phyloP scores from a whole-genome alignment of 768 basidiomycete genomes.

The Amanita molliuscula region DNA sequence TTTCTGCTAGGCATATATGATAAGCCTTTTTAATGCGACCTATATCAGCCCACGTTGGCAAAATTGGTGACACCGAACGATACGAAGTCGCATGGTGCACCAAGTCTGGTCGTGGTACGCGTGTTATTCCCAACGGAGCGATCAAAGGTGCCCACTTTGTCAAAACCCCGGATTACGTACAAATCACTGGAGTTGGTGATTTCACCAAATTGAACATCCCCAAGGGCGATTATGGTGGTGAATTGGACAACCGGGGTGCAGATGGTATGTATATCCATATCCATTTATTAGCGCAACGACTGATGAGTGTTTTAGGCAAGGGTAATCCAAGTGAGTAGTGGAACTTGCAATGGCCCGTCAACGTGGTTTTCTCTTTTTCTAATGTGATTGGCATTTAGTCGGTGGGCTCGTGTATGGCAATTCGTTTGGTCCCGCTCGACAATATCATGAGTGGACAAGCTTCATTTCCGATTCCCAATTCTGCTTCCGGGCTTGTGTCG shows the following conservation, averaged over 20 bases:
- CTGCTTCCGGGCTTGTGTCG: conserved; percentile 67
- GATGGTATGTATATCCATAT: conserved; percentile 26
- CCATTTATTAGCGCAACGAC: not conserved
- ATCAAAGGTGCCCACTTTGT: conserved; percentile 63
- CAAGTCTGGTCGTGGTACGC: conserved; percentile 60
- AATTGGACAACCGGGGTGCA: conserved; percentile 65
- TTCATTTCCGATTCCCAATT: conserved; percentile 63
- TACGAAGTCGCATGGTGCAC: conserved; percentile 70
- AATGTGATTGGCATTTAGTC: conserved; percentile 24
- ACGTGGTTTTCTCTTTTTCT: not conserved
- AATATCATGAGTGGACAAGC: conserved; percentile 80
- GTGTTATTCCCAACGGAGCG: conserved; percentile 59
- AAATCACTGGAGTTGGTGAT: conserved; percentile 55
- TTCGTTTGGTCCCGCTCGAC: conserved; percentile 33
- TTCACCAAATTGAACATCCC: conserved; percentile 57
- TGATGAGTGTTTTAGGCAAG: conserved; percentile 16
- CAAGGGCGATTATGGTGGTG: conserved; percentile 49
- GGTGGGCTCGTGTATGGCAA: conserved; percentile 67
- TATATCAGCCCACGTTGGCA: conserved; percentile 25
- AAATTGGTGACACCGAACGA: conserved; percentile 61
- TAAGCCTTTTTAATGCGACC: not conserved
- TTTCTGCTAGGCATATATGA: conserved; percentile 8
- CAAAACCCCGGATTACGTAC: conserved; percentile 54
- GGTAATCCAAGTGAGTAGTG: conserved; percentile 33
- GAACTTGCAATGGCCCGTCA: conserved; percentile 13